A percentile compares a stretch with the other conserved stretches of the same genome.
phyloP scores from a whole-genome alignment of 805 yeast species.

The Dipodascus geniculatus region DNA sequence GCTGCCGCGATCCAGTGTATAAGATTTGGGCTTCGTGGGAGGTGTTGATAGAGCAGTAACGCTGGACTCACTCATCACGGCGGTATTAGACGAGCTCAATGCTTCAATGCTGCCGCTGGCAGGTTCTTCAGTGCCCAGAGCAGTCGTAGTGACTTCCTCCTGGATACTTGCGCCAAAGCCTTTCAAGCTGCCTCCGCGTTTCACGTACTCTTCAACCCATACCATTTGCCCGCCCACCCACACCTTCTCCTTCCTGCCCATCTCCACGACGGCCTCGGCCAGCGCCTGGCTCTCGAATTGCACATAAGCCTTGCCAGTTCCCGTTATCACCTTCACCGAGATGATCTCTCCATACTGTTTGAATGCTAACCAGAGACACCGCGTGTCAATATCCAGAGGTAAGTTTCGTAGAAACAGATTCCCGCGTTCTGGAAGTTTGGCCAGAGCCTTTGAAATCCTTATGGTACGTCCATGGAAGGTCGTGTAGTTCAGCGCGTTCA shows the following conservation, averaged over 20 bases:
- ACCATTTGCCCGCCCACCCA: neutral
- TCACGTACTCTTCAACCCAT: neutral
- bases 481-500: neutral
- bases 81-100: neutral
- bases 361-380: neutral
- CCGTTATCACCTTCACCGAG: neutral
- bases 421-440: neutral
- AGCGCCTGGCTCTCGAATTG: neutral
- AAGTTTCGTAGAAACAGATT: neutral
- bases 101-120: neutral
- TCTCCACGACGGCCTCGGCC: neutral
- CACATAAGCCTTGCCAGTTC: neutral
- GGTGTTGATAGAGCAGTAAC: neutral
- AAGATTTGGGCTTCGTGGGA: neutral
- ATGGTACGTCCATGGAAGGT: neutral
- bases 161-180: neutral
- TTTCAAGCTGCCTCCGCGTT: neutral
- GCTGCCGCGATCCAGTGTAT: neutral
- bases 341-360: neutral
- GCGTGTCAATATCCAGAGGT: neutral
- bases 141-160: neutral
- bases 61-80: neutral
- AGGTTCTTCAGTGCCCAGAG: neutral
- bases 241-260: neutral
- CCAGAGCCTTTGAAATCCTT: neutral